Evolutionary conservation across 78 protist species (phyloP).

Genomic region (Planoprotostelium fungivorum): DNA sequence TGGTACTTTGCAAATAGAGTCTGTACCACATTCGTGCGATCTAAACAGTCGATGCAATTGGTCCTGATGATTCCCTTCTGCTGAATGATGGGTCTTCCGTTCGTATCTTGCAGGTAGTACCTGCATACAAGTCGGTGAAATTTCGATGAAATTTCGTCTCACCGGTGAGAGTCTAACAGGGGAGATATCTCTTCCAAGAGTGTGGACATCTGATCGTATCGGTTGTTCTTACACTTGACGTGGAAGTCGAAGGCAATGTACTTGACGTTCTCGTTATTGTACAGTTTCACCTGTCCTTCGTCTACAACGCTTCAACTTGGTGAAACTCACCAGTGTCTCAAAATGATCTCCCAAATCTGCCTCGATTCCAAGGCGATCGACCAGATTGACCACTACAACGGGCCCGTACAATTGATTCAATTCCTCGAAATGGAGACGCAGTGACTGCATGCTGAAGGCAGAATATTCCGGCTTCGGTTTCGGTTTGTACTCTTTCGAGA

Average conservation of each 20-base stretch:
- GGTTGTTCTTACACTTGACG: conserved; percentile 42
- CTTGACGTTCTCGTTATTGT: background rate
- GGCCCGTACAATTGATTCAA: conserved; percentile 40
- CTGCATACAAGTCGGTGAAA: background rate
- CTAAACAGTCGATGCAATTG: conserved; percentile 94
- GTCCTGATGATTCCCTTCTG: conserved; percentile 80
- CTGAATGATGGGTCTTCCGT: conserved; percentile 1
- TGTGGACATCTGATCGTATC: conserved; percentile 25
- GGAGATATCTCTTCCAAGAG: conserved; percentile 13
- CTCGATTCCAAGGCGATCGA: conserved; percentile 64
- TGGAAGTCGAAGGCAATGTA: conserved; percentile 64
- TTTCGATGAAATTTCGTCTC: background rate
- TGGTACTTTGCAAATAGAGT: conserved; percentile 35
- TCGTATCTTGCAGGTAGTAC: conserved; percentile 1
- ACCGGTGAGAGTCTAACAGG: conserved; percentile 3
- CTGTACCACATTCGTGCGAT: conserved; percentile 93
- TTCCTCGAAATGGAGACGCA: conserved; percentile 42
- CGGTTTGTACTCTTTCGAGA: background rate
- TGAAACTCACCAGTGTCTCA: conserved; percentile 11
- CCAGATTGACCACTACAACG: conserved; percentile 23
- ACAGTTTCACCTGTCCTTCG: background rate
- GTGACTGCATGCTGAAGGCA: conserved; percentile 6
- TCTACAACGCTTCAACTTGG: background rate
- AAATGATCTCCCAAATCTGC: conserved; percentile 41
- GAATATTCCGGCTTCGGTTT: background rate